These are phyloP conservation scores for Tilletia caries DNA, from an alignment of 1,284 basidiomycete species.

Conservation along the genomic window DNA sequence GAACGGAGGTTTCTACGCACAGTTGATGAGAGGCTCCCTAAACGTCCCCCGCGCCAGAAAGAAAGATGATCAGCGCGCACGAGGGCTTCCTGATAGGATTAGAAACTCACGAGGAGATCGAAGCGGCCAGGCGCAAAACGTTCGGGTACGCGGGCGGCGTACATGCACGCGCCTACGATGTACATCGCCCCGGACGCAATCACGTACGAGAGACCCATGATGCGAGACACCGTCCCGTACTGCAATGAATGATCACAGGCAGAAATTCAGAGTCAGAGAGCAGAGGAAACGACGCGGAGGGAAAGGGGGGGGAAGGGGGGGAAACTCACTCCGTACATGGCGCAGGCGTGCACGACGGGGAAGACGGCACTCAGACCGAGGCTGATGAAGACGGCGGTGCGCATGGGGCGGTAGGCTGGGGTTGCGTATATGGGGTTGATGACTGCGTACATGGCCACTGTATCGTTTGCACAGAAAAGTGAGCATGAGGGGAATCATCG, in stretches of 20 bases:
- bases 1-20: neutral
- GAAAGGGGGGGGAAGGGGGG: too few relatives aligned
- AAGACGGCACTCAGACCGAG: slow-evolving; percentile 72
- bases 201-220: slow-evolving; percentile 41
- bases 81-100: neutral
- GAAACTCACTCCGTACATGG: slow-evolving; percentile 51
- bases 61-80: neutral
- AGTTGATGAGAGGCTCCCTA: slow-evolving; percentile 45
- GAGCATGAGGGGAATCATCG: too few relatives aligned
- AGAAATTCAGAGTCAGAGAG: neutral
- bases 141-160: slow-evolving; percentile 76
- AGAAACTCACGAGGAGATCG: slow-evolving; percentile 63
- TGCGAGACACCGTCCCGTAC: slow-evolving; percentile 50
- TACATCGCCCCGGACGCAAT: slow-evolving; percentile 39
- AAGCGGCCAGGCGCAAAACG: slow-evolving; percentile 72
- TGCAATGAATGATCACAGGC: slow-evolving; percentile 53
- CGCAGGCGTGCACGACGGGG: slow-evolving; percentile 67
- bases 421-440: slow-evolving; percentile 74
- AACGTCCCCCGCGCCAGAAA: neutral
- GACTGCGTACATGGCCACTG: slow-evolving; percentile 67
- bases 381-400: slow-evolving; percentile 74
- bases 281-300: too few relatives aligned
- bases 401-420: slow-evolving; percentile 70
- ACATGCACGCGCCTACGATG: slow-evolving; percentile 39
- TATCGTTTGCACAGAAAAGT: too few relatives aligned